Evolutionary conservation across 768 basidiomycete genomes (phyloP).

Genomic region (Ramaria rubella): DNA sequence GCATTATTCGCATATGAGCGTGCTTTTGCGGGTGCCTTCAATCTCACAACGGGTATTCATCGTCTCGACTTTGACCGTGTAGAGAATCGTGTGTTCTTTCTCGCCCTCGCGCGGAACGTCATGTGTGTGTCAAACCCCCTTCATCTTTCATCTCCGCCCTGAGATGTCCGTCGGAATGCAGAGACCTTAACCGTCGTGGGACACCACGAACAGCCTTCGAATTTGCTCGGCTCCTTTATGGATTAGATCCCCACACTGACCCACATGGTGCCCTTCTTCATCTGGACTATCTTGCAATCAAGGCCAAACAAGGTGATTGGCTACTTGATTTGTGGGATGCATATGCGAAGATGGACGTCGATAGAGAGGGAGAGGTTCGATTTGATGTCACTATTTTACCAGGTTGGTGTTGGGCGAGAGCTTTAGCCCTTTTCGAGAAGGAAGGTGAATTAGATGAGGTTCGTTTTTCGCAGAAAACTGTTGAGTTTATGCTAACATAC

Average conservation of each 20-base stretch:
- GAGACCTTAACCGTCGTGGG: conserved; percentile 83
- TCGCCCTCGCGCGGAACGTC: conserved; percentile 79
- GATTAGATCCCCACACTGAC: conserved; percentile 80
- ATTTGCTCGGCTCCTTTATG: conserved; percentile 78
- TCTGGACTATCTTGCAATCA: conserved; percentile 80
- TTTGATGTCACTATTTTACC: conserved; percentile 61
- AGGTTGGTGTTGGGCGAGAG: conserved; percentile 69
- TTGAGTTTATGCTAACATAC: not conserved
- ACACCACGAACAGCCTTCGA: conserved; percentile 88
- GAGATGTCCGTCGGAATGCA: conserved; percentile 22
- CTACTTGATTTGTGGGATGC: conserved; percentile 59
- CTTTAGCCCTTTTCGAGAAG: conserved; percentile 53
- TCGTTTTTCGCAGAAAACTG: conserved; percentile 18
- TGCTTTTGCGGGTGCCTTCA: conserved; percentile 81
- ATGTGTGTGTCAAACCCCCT: conserved; percentile 58
- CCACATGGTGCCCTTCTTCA: conserved; percentile 82
- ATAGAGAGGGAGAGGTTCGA: conserved; percentile 20
- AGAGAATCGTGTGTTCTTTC: conserved; percentile 90
- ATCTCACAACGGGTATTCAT: conserved; percentile 71
- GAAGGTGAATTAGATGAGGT: conserved; percentile 40
- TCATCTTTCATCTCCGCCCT: not conserved
- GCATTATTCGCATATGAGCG: conserved; percentile 92
- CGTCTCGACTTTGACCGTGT: conserved; percentile 86
- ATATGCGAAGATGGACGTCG: conserved; percentile 28
- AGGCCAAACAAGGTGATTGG: conserved; percentile 77